Base-by-base conservation (phyloP, 441 rosid genomes). In the Erodium trifolium region DNA sequence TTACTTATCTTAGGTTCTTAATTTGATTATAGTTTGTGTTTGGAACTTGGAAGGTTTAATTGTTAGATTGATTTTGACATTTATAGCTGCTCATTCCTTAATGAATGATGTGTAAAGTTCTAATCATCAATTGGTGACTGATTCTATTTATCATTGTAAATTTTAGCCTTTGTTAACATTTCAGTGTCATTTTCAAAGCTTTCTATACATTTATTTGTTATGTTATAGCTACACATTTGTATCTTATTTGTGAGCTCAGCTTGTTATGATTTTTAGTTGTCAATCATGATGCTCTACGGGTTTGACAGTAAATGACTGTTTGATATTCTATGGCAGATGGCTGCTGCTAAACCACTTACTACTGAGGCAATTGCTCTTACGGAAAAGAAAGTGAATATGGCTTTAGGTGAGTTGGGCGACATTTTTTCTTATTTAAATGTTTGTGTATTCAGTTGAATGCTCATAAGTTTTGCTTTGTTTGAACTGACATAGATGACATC, bases 331-430 rank as follows among this genome's bases (percentile, higher is more conserved):
- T 67, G 10, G 14, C 78, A 88, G 90, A 93, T 91, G 98, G 87
- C 85, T n/a, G 47, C 81, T 45, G 27, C 27, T 23, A 88, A 83
- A 80, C 89, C 88, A 17, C 84, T 85, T 65, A 73, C 93, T 0
- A 85, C 41, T 3, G 97, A 89, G 74, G 81, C 84, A 68, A 83
- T 91, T 66, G 96, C 96, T 60, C 87, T 84, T 63, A 85, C 93
- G 2, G 98, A 89, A 65, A 93, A 87, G 92, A 91, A 91, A 70
- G 78, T 93, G 85, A 90, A 82, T 81, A 93, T 93, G 98, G 78
- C 98, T 18, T 78, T 93, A 71, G 97, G 98, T 92, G 69, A 34
- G 73, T 14, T 72, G 11, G 65, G 55, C 12, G 5, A 45, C 65
- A 2, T 5, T 19, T 29, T 4, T 14, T 13, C 27, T 23, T 23